phyloP scores from a whole-genome alignment of 225 moss, liverwort and hornwort species.

The Asterella californica region DNA sequence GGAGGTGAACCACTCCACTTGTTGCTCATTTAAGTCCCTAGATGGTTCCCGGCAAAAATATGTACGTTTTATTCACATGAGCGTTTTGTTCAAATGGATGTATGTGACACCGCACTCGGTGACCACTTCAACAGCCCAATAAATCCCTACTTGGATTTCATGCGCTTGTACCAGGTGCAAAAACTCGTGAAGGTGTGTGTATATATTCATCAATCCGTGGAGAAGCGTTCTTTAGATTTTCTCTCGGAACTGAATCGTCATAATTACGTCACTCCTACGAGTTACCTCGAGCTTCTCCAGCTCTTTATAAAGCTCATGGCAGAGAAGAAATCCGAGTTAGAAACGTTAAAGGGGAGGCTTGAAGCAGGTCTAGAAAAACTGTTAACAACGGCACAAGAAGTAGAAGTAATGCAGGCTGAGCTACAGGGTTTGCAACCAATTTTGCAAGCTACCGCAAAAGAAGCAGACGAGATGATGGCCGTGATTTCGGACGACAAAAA shows the following conservation, averaged over 20 bases:
- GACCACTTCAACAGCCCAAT: not conserved
- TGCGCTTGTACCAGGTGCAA: slow-evolving; percentile 33
- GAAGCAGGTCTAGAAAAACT: slow-evolving; percentile 74
- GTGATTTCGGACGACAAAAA: slow-evolving; percentile 65
- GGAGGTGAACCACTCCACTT: slow-evolving; percentile 41
- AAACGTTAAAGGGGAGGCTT: slow-evolving; percentile 64
- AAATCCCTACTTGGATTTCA: not conserved
- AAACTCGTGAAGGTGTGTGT: slow-evolving; percentile 58
- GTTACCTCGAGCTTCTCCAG: slow-evolving; percentile 85
- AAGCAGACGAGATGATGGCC: slow-evolving; percentile 89
- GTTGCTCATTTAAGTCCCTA: not conserved
- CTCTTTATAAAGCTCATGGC: slow-evolving; percentile 62
- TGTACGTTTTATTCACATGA: not conserved
- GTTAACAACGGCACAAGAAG: slow-evolving; percentile 59
- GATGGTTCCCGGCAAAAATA: not conserved
- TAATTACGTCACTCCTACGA: slow-evolving; percentile 88
- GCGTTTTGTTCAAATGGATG: too few species aligned
- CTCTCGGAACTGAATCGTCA: slow-evolving; percentile 64
- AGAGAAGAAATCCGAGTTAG: slow-evolving; percentile 62
- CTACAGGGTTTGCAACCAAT: slow-evolving; percentile 58
- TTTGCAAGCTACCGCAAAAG: slow-evolving; percentile 69
- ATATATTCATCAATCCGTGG: slow-evolving; percentile 83
- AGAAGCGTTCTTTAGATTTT: slow-evolving; percentile 64
- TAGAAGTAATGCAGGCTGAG: slow-evolving; percentile 66
- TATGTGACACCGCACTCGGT: too few species aligned